Evolutionary conservation across 306 rosid species (phyloP), one percentile per base, ranked within the genome.

Genomic region (Sechiopsis laciniata): DNA sequence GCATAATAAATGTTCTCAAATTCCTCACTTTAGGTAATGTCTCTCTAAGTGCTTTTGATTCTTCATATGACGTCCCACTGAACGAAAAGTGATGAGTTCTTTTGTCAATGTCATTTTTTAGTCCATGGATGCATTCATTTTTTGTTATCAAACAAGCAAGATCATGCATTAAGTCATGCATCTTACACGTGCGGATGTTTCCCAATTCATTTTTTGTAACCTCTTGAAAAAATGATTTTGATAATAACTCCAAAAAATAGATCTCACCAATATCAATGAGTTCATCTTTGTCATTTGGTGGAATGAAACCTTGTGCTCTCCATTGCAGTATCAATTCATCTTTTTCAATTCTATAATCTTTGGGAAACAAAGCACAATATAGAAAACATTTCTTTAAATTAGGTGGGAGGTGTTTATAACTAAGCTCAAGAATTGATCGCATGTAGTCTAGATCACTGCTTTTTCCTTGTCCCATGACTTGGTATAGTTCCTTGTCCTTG

Each of bases 241-340:
- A 17, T 9, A 60, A 17, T 46, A 74, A 24, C 8, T 59, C 69
- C 26, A 13, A 8, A 24, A 74, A 74, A 45, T 22, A 74, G 22
- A 21, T 46, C 0, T 74, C 55, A 8, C 42, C 42, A 37, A 37
- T 6, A 37, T 37, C 42, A 53, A 21, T 45, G 26, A 66, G 19
- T 55, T 81, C 35, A 11, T 20, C 35, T 20, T 17, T 56, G 52
- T 3, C 19, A 5, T 12, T 7, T 74, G 77, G 2, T 46, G 22
- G 65, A 69, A 74, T 9, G 11, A 74, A 48, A 7, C 87, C 84
- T 76, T 86, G 81, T 5, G 87, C 80, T 1, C 68, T 51, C 85
- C 87, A 86, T 35, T 14, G 59, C n/a, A 8, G 2, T 22, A 50
- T 9, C 35, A 69, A 1, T 16, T 6, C 51, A 22, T 59, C 29